These are phyloP conservation scores for Coffea humblotiana DNA, from an alignment of 305 asterid genomes.

Conservation along the genomic window DNA sequence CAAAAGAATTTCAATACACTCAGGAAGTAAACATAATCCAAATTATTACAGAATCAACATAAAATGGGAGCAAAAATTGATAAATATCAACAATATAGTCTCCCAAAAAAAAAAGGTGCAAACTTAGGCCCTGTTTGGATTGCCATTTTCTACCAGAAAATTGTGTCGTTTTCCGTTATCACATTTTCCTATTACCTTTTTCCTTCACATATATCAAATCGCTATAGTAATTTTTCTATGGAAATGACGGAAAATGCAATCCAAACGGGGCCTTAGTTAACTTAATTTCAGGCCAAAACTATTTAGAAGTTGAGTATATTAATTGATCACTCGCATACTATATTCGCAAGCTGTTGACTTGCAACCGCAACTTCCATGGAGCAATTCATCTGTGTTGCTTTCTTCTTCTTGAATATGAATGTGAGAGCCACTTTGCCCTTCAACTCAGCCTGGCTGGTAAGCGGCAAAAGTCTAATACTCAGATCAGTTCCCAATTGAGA, in stretches of 20 bases:
- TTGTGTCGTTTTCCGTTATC: no score
- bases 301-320: background rate
- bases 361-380: slow-evolving; percentile 7
- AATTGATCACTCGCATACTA: background rate
- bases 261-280: no score
- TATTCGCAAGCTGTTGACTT: slow-evolving; percentile 5
- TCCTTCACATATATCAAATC: no score
- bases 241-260: no score
- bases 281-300: background rate
- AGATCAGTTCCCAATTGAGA: slow-evolving; percentile 15
- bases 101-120: background rate
- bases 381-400: slow-evolving; percentile 19
- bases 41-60: background rate
- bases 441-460: slow-evolving; percentile 21
- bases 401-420: slow-evolving; percentile 25
- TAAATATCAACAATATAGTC: background rate
- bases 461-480: background rate
- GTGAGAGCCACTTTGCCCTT: slow-evolving; percentile 21
- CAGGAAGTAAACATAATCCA: background rate
- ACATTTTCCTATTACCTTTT: no score
- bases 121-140: no score
- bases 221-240: no score
- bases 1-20: background rate
- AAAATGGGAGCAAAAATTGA: background rate
- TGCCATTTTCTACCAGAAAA: no score